Base-by-base conservation (phyloP, 352 stramenopile genomes). In the Pilasporangium apinafurcum region DNA sequence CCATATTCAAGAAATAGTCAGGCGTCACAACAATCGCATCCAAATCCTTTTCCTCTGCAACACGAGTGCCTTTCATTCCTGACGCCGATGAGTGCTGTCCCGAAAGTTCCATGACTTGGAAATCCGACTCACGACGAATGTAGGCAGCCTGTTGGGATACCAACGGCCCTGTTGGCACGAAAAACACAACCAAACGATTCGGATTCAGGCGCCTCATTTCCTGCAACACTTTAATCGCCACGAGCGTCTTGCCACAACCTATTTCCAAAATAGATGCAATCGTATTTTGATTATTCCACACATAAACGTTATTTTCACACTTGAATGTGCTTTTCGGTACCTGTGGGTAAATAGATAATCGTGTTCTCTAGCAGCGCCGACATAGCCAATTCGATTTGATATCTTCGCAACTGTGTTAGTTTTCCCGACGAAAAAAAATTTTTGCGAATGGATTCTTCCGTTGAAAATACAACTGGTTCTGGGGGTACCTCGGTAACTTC, bases 61-160 rank as follows among this genome's bases (percentile, higher is more conserved):
- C 56, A 12, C 28, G 37, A 8, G 29, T 35, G 24, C 37, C 52
- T 6, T 20, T 50, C 20, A 37, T 26, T 10, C 48, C 49, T 13
- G 46, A 12, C 4, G 39, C 46, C 4, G 25, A 35, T 13, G 49
- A 46, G 44, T 79, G 62, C 34, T 91, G 75, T 0, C 79, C 76
- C 5, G 72, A 86, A 24, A 87, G 53, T 34, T 68, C 76, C 7
- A 56, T 24, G 13, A 86, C 76, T 2, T 37, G 44, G 13, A 92
- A 58, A 30, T 74, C 44, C 0, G 76, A 83, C 39, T 92, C 79
- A 1, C 79, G 67, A 26, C 79, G 69, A 20, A 88, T 62, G 30
- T 88, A 89, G 4, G 48, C 47, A 22, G 76, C 76, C 51, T 92
- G 79, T 25, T 92, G 79, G 33, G 66, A 80, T n/a, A 92, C 79